Base-by-base conservation (phyloP, 139 green algal genomes). In the Chlorella vulgaris region DNA sequence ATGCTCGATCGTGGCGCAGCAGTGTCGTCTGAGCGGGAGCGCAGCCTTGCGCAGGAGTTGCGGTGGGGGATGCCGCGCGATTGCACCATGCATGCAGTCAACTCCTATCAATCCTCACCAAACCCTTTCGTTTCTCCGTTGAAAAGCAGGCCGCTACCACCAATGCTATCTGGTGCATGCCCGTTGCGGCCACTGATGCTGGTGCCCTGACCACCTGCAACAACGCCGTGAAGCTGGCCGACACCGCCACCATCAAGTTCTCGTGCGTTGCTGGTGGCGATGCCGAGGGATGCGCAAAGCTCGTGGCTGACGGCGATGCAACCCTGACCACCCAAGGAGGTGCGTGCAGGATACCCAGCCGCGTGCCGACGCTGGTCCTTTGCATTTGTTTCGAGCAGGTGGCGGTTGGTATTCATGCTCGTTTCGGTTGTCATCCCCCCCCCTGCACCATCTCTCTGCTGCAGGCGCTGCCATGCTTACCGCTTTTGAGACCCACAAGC, bases 191-290 rank as follows among this genome's bases (percentile, higher is more conserved):
- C 13, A 21, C n/a, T 18, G 21, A 65, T 43, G 6, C 13, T 26
- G n/a, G 4, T n/a, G n/a, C 33, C n/a, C 2, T 77, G 2, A 7
- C 69, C 6, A 19, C 31, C 31, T 78, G 71, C 71, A 68, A 19
- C 31, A 51, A 19, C 28, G 51, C 51, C 33, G 35, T 78, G 7
- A 29, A 31, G 1, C 7, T 4, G 21, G 77, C 62, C 61, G 76
- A 73, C 77, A 83, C 77, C 36, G 77, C 36, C 61, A 36, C 35
- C 42, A 33, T 81, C 7, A 70, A 22, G 19, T 81, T 85, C 70
- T 53, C 81, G 22, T 85, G 81, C 58, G 60, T 81, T 3, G 39
- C 51, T 4, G 81, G 66, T 35, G 58, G 18, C n/a, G 51, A 31
- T 15, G 6, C 18, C 28, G 81, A 81, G 19, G 69, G 18, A 7